Conservation (phyloP, 169 alveolate species). For the Eimeria acervulina region DNA sequence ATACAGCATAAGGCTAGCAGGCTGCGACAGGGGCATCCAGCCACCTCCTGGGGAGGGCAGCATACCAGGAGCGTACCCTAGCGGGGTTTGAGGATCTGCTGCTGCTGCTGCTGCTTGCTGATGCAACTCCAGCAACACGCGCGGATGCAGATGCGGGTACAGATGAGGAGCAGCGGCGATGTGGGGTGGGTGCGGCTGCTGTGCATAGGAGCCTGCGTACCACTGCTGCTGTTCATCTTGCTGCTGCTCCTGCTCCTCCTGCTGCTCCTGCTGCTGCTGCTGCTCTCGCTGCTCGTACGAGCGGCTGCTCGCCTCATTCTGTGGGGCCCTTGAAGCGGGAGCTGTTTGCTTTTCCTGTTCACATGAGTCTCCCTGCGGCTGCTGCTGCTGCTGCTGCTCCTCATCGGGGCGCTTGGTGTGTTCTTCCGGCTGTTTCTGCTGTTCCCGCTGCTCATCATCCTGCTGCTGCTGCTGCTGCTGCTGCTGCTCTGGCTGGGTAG, state of each 20-base stretch:
- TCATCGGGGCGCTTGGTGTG: not conserved
- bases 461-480: too few species aligned
- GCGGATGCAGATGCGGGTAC: slow-evolving; percentile 27
- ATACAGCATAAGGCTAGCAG: slow-evolving; percentile 6
- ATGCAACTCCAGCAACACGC: slow-evolving; percentile 7
- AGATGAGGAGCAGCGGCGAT: not conserved
- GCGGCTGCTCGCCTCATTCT: not conserved
- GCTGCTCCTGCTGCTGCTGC: slow-evolving; percentile 40
- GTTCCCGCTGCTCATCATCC: too few species aligned
- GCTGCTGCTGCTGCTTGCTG: not conserved
- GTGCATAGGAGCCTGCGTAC: not conserved
- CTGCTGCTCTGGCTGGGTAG: too few species aligned
- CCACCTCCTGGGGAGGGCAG: not conserved
- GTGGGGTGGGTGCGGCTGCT: not conserved
- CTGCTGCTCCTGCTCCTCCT: slow-evolving; percentile 31
- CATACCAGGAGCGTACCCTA: not conserved
- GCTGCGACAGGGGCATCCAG: slow-evolving; percentile 10
- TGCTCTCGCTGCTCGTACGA: not conserved
- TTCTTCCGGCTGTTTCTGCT: not conserved
- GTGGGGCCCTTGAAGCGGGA: not conserved
- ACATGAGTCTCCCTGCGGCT: not conserved
- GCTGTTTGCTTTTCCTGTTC: not conserved
- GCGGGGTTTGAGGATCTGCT: slow-evolving; percentile 14
- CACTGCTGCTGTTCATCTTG: slow-evolving; percentile 13
- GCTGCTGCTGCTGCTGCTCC: slow-evolving; percentile 52